phyloP scores from a whole-genome alignment of 176 grass and related monocot species.

The Ensete ventricosum region DNA sequence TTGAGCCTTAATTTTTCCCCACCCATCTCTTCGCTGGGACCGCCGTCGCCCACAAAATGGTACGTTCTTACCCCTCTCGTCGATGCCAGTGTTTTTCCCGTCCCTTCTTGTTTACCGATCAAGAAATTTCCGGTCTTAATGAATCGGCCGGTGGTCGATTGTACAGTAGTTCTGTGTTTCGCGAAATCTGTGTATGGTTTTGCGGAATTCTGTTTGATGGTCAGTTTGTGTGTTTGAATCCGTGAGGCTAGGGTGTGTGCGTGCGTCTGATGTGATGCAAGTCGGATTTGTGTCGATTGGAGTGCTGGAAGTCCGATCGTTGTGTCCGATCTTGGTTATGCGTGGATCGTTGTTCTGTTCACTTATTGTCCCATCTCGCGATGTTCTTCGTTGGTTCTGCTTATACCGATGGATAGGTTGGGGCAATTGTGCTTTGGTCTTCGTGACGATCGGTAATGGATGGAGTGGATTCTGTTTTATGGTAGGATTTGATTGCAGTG shows the following conservation, averaged over 20 bases:
- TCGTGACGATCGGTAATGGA: too few relatives aligned
- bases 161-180: too few relatives aligned
- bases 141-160: too few relatives aligned
- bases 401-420: too few relatives aligned
- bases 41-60: not conserved
- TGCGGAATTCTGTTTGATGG: not conserved
- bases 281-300: not conserved
- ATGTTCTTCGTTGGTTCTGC: too few relatives aligned
- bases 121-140: too few relatives aligned
- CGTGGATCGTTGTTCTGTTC: not conserved
- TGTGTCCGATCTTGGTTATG: not conserved
- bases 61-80: not conserved
- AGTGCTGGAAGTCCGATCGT: not conserved
- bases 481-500: too few relatives aligned
- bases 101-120: not conserved
- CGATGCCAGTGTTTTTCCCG: not conserved
- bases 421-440: too few relatives aligned
- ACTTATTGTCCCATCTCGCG: too few relatives aligned
- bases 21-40: not conserved
- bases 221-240: not conserved
- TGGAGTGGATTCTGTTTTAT: too few relatives aligned
- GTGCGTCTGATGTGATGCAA: not conserved
- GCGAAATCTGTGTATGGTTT: not conserved
- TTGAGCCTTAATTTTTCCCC: not conserved
- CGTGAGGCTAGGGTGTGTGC: not conserved